Percentiles rank a stretch among this genome's conserved stretches.
phyloP scores from a whole-genome alignment of 441 rosid species.

The Eruca vesicaria region DNA sequence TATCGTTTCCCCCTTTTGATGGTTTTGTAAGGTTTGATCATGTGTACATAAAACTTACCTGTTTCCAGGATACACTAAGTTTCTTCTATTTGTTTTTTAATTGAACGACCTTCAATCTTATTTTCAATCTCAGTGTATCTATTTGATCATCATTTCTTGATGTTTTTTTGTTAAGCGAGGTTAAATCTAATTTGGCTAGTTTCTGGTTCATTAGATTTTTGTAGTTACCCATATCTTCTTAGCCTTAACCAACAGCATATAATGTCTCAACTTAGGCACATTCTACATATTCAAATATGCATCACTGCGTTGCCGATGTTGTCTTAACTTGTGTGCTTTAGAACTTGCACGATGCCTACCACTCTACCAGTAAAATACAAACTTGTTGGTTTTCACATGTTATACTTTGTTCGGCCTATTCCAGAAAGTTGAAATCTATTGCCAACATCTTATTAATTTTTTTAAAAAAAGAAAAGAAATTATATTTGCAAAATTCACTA shows the following conservation, averaged over 20 bases:
- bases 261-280: not conserved
- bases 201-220: not conserved
- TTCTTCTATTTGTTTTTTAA: not conserved
- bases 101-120: not conserved
- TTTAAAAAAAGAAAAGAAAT: no score
- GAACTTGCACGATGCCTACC: not conserved
- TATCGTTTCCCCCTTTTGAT: not conserved
- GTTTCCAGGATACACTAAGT: not conserved
- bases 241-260: not conserved
- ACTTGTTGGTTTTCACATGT: not conserved
- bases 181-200: not conserved
- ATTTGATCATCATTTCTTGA: no score
- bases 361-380: not conserved
- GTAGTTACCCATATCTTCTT: not conserved
- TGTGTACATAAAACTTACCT: constrained; percentile 20
- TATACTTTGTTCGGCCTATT: not conserved
- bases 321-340: not conserved
- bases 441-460: not conserved
- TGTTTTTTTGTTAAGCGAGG: not conserved
- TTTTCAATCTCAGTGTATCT: not conserved
- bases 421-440: not conserved
- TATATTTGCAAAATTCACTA: no score
- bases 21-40: not conserved
- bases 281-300: not conserved
- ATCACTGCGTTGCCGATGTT: not conserved